Evolutionary conservation across 2,329 filamentous ascomycete genomes (phyloP), one percentile per base, ranked within the genome.

Genomic region (Fusarium sp.): DNA sequence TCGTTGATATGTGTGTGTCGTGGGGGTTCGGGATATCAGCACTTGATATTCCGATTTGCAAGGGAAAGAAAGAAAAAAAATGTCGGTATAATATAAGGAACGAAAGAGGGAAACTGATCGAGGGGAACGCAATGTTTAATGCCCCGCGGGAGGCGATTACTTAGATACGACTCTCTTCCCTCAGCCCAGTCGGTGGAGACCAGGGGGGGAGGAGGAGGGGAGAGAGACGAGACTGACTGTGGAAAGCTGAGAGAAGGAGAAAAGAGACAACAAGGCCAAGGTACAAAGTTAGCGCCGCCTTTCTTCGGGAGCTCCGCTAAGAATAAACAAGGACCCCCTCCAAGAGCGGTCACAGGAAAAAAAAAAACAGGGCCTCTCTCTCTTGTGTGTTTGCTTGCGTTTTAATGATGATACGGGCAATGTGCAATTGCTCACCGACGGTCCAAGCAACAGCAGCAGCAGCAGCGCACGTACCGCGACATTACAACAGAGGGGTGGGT

Each of bases 201-300:
- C 10, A 40, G 53, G 57, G 55, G 58, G 57, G 58, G 22, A 24
- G 12, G n/a, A 44, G 33, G 11, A 20, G n/a, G 38, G 29, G 6
- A 20, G n/a, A 44, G 29, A 36, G 33, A 46, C 22, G 42, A 24
- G 31, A 33, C 31, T 33, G 16, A 16, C 35, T 36, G 31, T 33
- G n/a, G 9, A 35, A 24, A 64, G 24, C 11, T 44, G 49, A 63
- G 20, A 3, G 24, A 10, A 11, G 16, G 57, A 64, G 71, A 63
- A 8, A 73, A 73, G 71, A 74, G 71, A 63, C n/a, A 73, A 73
- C 71, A 74, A 66, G 40, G 24, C 44, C 44, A 49, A 49, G 16
- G 16, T 29, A 16, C 24, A 49, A 29, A 49, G 24, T 29, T 49
- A 49, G 44, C 44, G 24, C 44, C 44, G 42, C 22, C 14, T 46